Conservation (phyloP, 1,139 yeast genomes). For the Taiozyma sp. region DNA sequence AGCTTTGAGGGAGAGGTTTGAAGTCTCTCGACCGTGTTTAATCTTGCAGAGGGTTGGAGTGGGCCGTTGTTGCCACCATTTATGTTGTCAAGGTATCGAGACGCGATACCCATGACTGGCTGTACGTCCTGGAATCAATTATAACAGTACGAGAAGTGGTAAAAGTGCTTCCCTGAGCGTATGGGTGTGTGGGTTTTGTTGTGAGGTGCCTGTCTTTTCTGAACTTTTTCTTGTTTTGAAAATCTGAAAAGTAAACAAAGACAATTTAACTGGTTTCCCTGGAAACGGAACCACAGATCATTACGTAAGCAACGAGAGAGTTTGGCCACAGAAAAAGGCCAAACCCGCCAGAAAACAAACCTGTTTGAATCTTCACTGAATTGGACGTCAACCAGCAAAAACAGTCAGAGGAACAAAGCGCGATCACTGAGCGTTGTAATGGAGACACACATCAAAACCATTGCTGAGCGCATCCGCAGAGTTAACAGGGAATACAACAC, state of each 20-base stretch:
- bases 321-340: background rate
- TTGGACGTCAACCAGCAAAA: too few relatives aligned
- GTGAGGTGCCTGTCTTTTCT: background rate
- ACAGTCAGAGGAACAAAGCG: background rate
- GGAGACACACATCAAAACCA: background rate
- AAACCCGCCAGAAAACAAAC: too few relatives aligned
- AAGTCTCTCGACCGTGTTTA: slow-evolving; percentile 1
- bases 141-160: background rate
- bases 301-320: background rate
- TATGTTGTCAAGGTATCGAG: slow-evolving; percentile 14
- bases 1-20: slow-evolving; percentile 1
- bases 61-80: slow-evolving; percentile 7
- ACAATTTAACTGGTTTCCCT: background rate
- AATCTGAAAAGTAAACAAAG: background rate
- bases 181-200: background rate
- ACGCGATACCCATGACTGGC: slow-evolving; percentile 4
- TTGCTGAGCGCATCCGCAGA: background rate
- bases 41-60: slow-evolving; percentile 8
- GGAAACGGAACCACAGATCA: background rate
- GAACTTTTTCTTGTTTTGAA: background rate
- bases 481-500: background rate
- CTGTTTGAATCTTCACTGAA: too few relatives aligned
- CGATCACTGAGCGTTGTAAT: background rate
- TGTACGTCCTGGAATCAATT: background rate
- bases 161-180: background rate